Base-by-base conservation (phyloP, 352 stramenopile genomes). In the Globisporangium cylindrosporum region DNA sequence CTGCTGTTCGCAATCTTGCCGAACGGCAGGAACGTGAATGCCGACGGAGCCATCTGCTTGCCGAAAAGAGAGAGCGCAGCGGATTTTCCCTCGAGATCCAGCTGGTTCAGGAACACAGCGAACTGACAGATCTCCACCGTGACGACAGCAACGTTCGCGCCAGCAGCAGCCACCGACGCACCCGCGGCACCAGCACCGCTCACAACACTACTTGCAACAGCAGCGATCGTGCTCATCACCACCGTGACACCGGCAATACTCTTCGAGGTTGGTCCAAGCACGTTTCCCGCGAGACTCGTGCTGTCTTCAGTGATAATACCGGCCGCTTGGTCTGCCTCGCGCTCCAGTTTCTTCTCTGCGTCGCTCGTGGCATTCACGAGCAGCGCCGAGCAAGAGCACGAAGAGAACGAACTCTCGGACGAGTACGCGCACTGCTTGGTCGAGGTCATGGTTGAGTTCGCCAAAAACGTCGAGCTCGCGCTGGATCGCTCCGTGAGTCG, bases 101-200 rank as follows among this genome's bases (percentile, higher is more conserved):
- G 69, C 67, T 91, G 80, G 65, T 91, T 92, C 58, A 93, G 77
- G 15, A 92, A 78, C 48, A 94, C 87, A 1, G 74, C 79, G 51
- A 94, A 94, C 66, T 93, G 84, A 54, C 85, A 92, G 48, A 94
- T 83, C 61, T 94, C 87, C 5, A 94, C 74, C 5, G 87, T 93
- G 34, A 82, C 86, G 25, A 92, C 81, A 22, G 81, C 87, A 51
- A 89, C 82, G 41, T 82, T 89, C 15, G 81, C 85, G 12, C 81
- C 81, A 36, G 75, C 84, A 9, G 80, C 81, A 0, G 84, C 73
- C 7, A 86, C 73, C 1, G 82, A 82, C 9, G 84, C 83, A 43
- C 76, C 73, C 8, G 84, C 82, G 6, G 76, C 74, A 55, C 72
- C 69, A 0, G 78, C 73, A 62, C 73, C 66, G 22, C 71, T 75